Base-by-base conservation (phyloP, 2,329 filamentous ascomycete genomes). In the Thelonectria blattea region DNA sequence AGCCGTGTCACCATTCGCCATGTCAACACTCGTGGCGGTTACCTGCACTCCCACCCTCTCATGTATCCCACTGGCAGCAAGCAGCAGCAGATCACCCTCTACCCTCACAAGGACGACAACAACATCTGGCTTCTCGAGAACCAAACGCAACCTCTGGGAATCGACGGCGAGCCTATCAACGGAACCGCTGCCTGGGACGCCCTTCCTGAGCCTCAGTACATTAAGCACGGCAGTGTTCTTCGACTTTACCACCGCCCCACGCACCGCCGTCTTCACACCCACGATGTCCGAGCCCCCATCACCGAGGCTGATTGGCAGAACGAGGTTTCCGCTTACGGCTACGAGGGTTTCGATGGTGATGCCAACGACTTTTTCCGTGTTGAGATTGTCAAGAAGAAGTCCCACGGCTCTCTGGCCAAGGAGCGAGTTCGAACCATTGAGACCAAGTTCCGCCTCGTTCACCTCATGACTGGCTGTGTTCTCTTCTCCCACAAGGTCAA, bases 401-500 rank as follows among this genome's bases (percentile, higher is more conserved):
- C 94, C 7, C 87, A 91, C 65, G 88, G 91, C 10, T 83, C 85
- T 18, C 81, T 88, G 59, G 92, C 94, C 58, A 96, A 96, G 82
- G 86, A 91, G 70, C 89, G 93, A 32, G 75, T 99, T 52, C 88
- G 95, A 60, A 97, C 95, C 27, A 98, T 99, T 65, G 89, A 99
- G 79, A 93, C 93, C 70, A 98, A 98, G 80, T 99, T 99, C 82
- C 91, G 88, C 73, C 89, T 99, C 46, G 86, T 98, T 34, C 95
- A 99, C 74, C 80, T 97, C 74, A 98, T 99, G 95, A 97, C 93
- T 64, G 93, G 94, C 48, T 99, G 95, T 74, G 91, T 90, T 12
- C 84, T 99, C 22, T 99, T 99, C 83, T 98, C 94, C 1, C 95
- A 99, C 84, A 98, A 97, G 81, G 93, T 98, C 75, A 99, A 99